phyloP scores from a whole-genome alignment of 1,284 basidiomycete species.

The Sanghuangporus baumii region DNA sequence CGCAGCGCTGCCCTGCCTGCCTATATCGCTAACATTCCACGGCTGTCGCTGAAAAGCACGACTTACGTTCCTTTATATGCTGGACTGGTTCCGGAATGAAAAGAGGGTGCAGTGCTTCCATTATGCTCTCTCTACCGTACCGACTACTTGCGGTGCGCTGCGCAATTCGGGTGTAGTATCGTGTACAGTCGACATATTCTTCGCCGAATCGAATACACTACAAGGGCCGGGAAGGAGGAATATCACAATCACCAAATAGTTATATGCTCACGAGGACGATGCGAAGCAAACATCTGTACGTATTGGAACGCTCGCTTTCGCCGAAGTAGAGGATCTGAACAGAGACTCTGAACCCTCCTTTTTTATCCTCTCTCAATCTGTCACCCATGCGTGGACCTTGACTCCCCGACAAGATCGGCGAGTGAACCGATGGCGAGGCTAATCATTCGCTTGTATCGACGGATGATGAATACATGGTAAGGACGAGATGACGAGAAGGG shows the following conservation, averaged over 20 bases:
- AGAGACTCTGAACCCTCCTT: background rate
- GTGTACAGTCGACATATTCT: background rate
- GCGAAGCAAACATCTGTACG: background rate
- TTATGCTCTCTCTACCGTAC: background rate
- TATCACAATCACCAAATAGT: background rate
- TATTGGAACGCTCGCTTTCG: background rate
- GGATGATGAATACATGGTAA: background rate
- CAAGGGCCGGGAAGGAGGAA: background rate
- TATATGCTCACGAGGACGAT: background rate
- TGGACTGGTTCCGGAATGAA: background rate
- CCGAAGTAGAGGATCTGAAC: background rate
- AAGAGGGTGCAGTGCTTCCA: background rate
- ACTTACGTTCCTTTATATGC: background rate
- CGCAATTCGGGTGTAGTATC: too few species aligned
- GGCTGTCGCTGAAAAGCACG: background rate
- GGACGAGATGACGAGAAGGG: background rate
- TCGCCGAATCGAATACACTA: background rate
- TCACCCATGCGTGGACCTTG: background rate
- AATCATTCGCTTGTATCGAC: background rate
- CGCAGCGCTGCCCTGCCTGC: background rate
- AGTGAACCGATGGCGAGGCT: background rate
- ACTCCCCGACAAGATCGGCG: conserved; percentile 4
- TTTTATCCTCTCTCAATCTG: background rate
- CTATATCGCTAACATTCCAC: background rate
- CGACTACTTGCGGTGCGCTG: background rate